Evolutionary conservation across 257 asterid species (phyloP), one percentile per base, ranked within the genome.

Genomic region (Craterostigma plantagineum): DNA sequence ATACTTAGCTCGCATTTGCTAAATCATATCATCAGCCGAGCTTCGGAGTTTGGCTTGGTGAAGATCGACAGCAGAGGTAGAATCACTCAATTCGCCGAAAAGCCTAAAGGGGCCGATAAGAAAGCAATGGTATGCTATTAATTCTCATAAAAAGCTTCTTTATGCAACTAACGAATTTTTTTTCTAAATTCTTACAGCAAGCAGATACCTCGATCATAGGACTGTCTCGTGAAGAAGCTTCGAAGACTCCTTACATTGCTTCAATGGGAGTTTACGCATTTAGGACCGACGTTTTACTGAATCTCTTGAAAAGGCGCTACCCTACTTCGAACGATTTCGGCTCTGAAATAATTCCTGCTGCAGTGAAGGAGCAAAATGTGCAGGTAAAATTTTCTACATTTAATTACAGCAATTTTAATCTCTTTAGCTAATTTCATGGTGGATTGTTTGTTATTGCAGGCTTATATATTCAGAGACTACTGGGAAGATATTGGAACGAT

Each of bases 201-300:
- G 70, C 71, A 34, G 97, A 82, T 59, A 76, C 85, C 36, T 73
- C 93, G 11, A 62, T 72, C 57, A 38, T 82, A 33, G 97, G 97
- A 49, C 61, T 82, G 52, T 68, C 93, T 43, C 72, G 69, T 3
- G 60, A 57, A 14, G 92, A 79, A 7, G 85, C 97, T 33, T 40
- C 54, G 15, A 46, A 50, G 46, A 63, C 81, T 30, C 95, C 93
- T 0, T 82, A 73, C 64, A 70, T 76, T 53, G 98, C 95, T 61
- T 87, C 98, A 0, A 82, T 87, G 98, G 98, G 98, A 46, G 90
- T 87, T 34, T 87, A 87, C 42, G 95, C 90, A 3, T 87, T 82
- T 53, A 87, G 50, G 66, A 79, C 81, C 0, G 93, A 79, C 14
- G 66, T 74, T 33, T 45, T 87, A 49, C 52, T 87, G 73, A 74